phyloP scores from a whole-genome alignment of 495 filamentous ascomycete genomes.

The Xylaria flabelliformis region DNA sequence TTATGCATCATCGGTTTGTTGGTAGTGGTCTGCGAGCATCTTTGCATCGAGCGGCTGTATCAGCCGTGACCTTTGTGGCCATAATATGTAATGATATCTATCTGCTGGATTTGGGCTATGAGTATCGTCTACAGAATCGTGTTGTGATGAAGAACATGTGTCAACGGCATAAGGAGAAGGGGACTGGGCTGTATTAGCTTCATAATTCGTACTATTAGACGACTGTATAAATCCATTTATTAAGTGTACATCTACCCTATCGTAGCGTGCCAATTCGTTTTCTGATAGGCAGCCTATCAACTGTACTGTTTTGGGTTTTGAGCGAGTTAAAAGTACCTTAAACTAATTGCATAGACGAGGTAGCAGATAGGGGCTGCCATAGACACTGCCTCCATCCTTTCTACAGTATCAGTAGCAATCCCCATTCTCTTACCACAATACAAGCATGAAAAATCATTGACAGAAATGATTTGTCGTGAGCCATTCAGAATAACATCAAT shows the following conservation, averaged over 20 bases:
- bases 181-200: background rate
- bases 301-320: no score
- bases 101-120: constrained; percentile 13
- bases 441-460: no score
- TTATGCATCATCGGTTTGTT: constrained; percentile 15
- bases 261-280: no score
- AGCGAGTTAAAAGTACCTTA: no score
- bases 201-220: constrained; percentile 10
- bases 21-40: background rate
- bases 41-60: constrained; percentile 3
- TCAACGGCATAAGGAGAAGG: background rate
- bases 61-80: constrained; percentile 4
- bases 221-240: constrained; percentile 13
- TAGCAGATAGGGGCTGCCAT: no score
- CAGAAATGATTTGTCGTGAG: no score
- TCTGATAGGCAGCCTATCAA: no score
- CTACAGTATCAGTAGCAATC: no score
- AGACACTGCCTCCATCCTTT: no score
- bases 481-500: no score
- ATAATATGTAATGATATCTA: constrained; percentile 27
- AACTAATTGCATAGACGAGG: no score
- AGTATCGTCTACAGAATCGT: constrained; percentile 3
- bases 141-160: constrained; percentile 1
- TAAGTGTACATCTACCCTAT: background rate
- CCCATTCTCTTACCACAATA: no score